phyloP scores from a whole-genome alignment of 768 basidiomycete genomes.

The Floccularia luteovirens region DNA sequence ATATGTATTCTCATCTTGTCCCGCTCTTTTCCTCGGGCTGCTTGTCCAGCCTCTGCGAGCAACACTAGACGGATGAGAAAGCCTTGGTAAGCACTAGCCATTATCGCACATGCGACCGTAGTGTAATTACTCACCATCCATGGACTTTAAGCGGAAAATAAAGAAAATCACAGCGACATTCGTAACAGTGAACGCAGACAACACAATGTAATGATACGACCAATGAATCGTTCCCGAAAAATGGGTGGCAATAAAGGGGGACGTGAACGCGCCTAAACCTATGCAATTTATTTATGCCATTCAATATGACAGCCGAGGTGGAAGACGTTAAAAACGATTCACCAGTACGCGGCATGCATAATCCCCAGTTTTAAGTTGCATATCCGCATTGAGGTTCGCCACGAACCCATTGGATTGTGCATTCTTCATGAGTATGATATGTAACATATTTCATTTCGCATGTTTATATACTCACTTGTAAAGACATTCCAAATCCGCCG shows the following conservation, averaged over 20 bases:
- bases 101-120: background rate
- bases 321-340: background rate
- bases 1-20: conserved; percentile 23
- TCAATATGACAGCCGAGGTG: background rate
- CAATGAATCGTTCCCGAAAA: conserved; percentile 45
- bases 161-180: conserved; percentile 19
- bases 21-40: conserved; percentile 4
- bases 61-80: conserved; percentile 7
- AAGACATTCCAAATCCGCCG: conserved; percentile 41
- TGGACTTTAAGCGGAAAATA: conserved; percentile 18
- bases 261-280: conserved; percentile 38
- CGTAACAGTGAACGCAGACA: conserved; percentile 39
- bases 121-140: conserved; percentile 15
- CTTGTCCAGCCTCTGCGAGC: conserved; percentile 15
- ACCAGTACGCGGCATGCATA: conserved; percentile 45
- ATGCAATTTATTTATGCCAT: background rate
- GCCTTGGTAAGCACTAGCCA: background rate
- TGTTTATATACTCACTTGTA: conserved; percentile 23
- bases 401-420: conserved; percentile 49
- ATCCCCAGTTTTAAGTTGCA: conserved; percentile 42
- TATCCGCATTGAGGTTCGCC: conserved; percentile 34
- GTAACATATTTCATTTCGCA: background rate
- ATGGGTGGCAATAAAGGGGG: conserved; percentile 61
- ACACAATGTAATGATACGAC: conserved; percentile 58
- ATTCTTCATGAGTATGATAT: conserved; percentile 22